Percentiles rank a stretch among this genome's conserved stretches.
These are phyloP conservation scores for Trichoderma brevicompactum DNA, from an alignment of 2,329 filamentous ascomycete genomes.

Conservation along the genomic window DNA sequence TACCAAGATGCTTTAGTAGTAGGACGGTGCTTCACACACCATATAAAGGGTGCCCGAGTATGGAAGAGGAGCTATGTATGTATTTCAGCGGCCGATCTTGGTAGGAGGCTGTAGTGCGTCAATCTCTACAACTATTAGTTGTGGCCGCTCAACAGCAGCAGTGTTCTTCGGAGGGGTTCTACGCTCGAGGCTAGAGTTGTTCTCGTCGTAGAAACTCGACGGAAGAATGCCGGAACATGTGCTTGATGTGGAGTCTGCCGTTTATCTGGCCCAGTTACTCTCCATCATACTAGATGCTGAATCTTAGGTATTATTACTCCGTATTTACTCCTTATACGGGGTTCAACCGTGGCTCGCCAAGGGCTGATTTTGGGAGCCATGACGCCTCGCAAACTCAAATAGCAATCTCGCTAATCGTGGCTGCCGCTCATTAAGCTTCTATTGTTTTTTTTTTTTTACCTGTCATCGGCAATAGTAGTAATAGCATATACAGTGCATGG, in stretches of 20 bases:
- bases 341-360: background rate
- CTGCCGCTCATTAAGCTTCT: conserved; percentile 13
- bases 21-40: no score
- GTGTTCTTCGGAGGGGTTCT: background rate
- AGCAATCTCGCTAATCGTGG: conserved; percentile 23
- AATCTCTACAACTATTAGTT: background rate
- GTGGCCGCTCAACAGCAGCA: background rate
- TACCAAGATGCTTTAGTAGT: no score
- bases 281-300: no score
- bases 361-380: background rate
- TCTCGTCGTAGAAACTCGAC: no score
- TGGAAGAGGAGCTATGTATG: background rate
- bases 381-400: background rate
- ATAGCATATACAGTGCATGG: no score
- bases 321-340: conserved; percentile 12
- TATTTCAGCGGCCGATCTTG: background rate
- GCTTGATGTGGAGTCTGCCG: no score
- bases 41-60: background rate
- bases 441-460: background rate
- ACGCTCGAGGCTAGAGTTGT: background rate
- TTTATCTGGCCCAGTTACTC: background rate
- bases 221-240: no score
- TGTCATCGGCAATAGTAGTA: background rate
- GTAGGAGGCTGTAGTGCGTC: background rate
- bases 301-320: background rate